Percentiles rank a stretch among this genome's conserved stretches.
Conservation (phyloP, 202 grass and related monocot genomes). For the Carex arenaria region DNA sequence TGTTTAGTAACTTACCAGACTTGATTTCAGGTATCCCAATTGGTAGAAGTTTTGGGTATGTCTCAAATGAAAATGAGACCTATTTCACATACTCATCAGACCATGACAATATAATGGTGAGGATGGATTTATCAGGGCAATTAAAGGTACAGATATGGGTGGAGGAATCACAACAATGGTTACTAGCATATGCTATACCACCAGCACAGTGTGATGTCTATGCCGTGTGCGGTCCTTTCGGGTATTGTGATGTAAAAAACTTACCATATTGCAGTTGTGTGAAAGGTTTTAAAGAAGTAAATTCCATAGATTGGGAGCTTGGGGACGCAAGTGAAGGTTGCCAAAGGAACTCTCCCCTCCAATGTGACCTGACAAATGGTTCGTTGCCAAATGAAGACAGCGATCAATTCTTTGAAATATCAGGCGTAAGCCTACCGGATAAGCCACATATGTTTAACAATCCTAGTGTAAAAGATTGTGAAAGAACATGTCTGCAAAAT, state of each 20-base stretch:
- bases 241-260: not conserved
- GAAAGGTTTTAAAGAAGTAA: too few relatives aligned
- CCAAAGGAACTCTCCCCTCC: too few relatives aligned
- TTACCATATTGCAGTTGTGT: too few relatives aligned
- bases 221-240: constrained; percentile 28
- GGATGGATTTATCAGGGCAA: constrained; percentile 28
- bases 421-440: not conserved
- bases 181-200: too few relatives aligned
- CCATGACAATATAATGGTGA: not conserved
- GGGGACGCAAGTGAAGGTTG: too few relatives aligned
- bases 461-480: constrained; percentile 21
- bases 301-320: too few relatives aligned
- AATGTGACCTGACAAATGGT: constrained; percentile 15
- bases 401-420: constrained; percentile 19
- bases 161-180: too few relatives aligned
- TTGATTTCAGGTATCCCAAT: not conserved
- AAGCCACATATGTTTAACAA: not conserved
- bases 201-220: constrained; percentile 29
- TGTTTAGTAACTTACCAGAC: constrained; percentile 19
- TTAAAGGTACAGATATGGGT: not conserved
- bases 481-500: constrained; percentile 32
- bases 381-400: not conserved
- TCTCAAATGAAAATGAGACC: constrained; percentile 16
- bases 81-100: constrained; percentile 19
- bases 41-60: not conserved